Conservation (phyloP, 257 asterid species). For the Primulina eburnea region DNA sequence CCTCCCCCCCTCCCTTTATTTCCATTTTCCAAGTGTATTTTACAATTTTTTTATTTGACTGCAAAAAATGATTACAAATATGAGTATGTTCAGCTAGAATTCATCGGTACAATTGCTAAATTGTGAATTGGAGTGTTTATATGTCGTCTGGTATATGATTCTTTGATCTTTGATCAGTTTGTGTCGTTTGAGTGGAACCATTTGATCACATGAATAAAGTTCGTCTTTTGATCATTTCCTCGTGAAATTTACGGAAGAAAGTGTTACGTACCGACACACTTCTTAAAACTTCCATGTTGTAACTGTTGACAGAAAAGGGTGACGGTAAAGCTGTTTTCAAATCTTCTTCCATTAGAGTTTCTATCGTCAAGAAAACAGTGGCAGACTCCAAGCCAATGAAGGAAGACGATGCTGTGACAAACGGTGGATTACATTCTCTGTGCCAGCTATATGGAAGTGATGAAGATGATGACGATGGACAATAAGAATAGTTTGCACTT, state of each 20-base stretch:
- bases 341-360: conserved; percentile 38
- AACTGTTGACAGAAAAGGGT: conserved; percentile 23
- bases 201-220: not conserved
- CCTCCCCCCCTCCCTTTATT: too few relatives aligned
- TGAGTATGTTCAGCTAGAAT: too few relatives aligned
- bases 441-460: conserved; percentile 60
- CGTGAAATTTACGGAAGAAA: not conserved
- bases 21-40: too few relatives aligned
- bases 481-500: too few relatives aligned
- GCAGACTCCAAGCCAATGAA: conserved; percentile 20
- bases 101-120: not conserved
- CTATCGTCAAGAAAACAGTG: conserved; percentile 46
- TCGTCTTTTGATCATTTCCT: not conserved
- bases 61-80: too few relatives aligned
- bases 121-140: not conserved
- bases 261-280: not conserved
- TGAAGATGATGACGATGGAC: conserved; percentile 36
- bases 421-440: conserved; percentile 44
- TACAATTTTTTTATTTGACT: not conserved
- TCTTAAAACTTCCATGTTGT: not conserved
- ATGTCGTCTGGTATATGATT: not conserved
- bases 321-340: conserved; percentile 23
- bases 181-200: not conserved
- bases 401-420: conserved; percentile 20
- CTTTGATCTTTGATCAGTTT: too few relatives aligned